Base-by-base conservation (phyloP, 163 green algal species). In the Chlamydomonas reinhardtii region DNA sequence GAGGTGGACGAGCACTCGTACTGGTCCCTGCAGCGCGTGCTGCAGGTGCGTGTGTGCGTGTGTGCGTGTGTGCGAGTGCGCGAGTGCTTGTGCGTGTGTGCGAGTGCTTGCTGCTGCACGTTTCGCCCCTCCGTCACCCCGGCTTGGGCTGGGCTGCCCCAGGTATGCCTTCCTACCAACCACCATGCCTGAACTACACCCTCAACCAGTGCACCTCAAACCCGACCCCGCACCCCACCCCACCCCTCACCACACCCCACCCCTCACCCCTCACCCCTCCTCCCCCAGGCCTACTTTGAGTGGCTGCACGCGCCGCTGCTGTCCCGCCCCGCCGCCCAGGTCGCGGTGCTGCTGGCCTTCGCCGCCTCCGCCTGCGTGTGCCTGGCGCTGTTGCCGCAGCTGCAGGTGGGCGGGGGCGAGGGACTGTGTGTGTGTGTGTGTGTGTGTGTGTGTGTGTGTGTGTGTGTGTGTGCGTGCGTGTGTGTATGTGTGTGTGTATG, bases 221-320 rank as follows among this genome's bases (percentile, higher is more conserved):
- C 64, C 9, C 65, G 62, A 0, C 4, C 29, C 1, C 29, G 32
- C 65, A 20, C 11, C 22, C 65, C 65, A 14, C 54, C 54, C 69
- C 17, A 9, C 20, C 25, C 59, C 14, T 1, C 59, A 25, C 31
- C 64, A n/a, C 24, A 24, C 34, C 54, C 19, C 34, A 20, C 4
- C 65, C 27, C 75, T 0, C 52, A 16, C 68, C 19, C 2, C 32
- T 61, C 16, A 81, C 95, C 68, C 31, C 32, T 2, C 32, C 68
- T 0, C 59, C 27, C 37, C 1, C 91, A 94, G 64, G 68, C 73
- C 29, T 97, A 96, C 88, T 95, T 97, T 90, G 82, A 92, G 73
- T 61, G 89, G 8, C 74, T 96, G 62, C 95, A 98, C 82, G 94
- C 93, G 2, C 96, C 96, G 0, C 24, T 91, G 70, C 90, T 98